Evolutionary conservation across 140 eudicot species (phyloP), one percentile per base, ranked within the genome.

Genomic region (Cichorium intybus): DNA sequence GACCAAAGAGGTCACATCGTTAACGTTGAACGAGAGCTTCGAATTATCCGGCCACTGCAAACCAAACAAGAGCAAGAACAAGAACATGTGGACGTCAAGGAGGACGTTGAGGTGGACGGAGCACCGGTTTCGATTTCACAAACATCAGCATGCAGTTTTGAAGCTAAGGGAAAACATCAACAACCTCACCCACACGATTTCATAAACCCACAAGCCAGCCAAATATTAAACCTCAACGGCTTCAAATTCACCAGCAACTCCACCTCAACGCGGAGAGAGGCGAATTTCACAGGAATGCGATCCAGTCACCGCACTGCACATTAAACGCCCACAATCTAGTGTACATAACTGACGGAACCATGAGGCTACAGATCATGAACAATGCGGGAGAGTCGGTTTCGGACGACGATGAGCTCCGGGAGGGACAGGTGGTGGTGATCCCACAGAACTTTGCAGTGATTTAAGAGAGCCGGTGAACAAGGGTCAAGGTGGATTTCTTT

Each of bases 1-100:
- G 97, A 86, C 78, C 46, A 83, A 41, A 79, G 95, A 33, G 97
- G 95, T 17, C 85, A 71, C 76, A 80, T 89, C 5, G 77, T 89
- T 33, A 74, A 34, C 20, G 79, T 72, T 8, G 74, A 74, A 52
- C 64, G 54, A 17, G 73, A 31, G 6, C 91, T 86, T 47, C 81
- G 79, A 22, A 75, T 83, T 24, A 54, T 75, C 60, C 79, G 84
- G 17, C 91, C 91, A 61, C 71, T 57, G 23, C 55, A 62, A 2
- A 35, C 28, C 10, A 43, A 20, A 43, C 18, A 15, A 14, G 7
- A 43, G 49, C 49, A 43, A 43, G 18, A 43, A 43, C 37, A 34
- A 0, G 75, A 70, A 14, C 72, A 43, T 10, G 45, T n/a, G 62
- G 66, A 5, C 49, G 49, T 37, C 46, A 37, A 37, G n/a, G 46